Conservation (phyloP, 2,329 filamentous ascomycete genomes). For the Corynespora cassiicola region DNA sequence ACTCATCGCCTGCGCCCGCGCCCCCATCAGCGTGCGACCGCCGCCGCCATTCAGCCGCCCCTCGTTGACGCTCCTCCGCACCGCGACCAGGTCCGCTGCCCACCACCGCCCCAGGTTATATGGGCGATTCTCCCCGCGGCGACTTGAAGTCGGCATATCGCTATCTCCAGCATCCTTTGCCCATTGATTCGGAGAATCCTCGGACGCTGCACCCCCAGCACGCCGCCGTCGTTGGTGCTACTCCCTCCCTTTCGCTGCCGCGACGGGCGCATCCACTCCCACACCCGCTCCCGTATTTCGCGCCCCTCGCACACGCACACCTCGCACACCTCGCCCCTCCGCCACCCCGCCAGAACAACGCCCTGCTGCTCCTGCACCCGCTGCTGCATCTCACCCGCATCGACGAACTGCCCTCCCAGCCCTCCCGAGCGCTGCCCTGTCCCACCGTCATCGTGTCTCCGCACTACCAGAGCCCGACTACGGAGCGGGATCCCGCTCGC, state of each 20-base stretch:
- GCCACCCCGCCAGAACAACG: conserved; percentile 14
- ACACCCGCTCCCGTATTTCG: conserved; percentile 3
- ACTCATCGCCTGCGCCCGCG: conserved; percentile 3
- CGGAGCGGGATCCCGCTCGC: conserved; percentile 39
- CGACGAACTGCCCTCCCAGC: conserved; percentile 29
- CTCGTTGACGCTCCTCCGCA: conserved; percentile 14
- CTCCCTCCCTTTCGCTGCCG: conserved; percentile 7
- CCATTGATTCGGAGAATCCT: conserved; percentile 20
- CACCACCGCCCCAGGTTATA: conserved; percentile 23
- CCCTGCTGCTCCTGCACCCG: conserved; percentile 32
- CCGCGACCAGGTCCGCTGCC: too few species aligned
- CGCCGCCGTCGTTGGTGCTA: conserved; percentile 13
- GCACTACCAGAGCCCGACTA: conserved; percentile 39
- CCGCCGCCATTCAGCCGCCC: conserved; percentile 8
- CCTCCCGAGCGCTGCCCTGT: conserved; percentile 18
- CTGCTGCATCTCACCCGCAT: conserved; percentile 36
- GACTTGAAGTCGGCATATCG: conserved; percentile 25
- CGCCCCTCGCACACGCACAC: not conserved
- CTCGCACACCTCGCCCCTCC: conserved; percentile 4
- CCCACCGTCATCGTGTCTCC: conserved; percentile 49
- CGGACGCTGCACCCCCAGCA: conserved; percentile 13
- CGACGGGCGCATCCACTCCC: conserved; percentile 1
- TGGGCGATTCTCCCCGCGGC: conserved; percentile 31
- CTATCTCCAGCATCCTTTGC: conserved; percentile 26
- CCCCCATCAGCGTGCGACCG: not conserved